Evolutionary conservation across 805 yeast genomes (phyloP).

Genomic region (Starmera caribaea): DNA sequence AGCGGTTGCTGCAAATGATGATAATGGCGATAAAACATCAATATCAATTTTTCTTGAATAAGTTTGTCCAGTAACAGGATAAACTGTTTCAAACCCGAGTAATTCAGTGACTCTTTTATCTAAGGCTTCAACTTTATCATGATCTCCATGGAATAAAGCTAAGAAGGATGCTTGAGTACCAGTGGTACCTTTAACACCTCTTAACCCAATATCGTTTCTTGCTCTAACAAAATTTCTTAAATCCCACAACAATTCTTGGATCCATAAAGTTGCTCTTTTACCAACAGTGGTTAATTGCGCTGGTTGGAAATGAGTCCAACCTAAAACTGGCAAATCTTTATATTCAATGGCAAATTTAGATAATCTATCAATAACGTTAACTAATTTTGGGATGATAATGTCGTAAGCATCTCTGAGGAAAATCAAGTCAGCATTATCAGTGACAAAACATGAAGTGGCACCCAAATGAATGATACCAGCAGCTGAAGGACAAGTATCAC

Average conservation of each 20-base stretch:
- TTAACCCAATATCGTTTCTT: constrained; percentile 88
- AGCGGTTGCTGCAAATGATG: constrained; percentile 91
- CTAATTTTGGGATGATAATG: constrained; percentile 85
- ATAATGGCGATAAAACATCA: constrained; percentile 84
- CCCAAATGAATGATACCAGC: constrained; percentile 98
- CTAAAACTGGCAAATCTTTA: constrained; percentile 93
- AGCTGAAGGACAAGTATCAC: constrained; percentile 87
- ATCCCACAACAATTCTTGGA: constrained; percentile 97
- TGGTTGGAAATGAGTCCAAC: constrained; percentile 99
- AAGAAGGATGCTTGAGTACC: constrained; percentile 98
- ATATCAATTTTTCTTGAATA: constrained; percentile 96
- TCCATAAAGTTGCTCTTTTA: constrained; percentile 95
- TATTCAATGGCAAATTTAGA: constrained; percentile 80
- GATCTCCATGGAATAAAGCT: constrained; percentile 92
- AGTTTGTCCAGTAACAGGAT: constrained; percentile 99
- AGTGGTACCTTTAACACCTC: constrained; percentile 99
- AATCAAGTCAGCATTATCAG: constrained; percentile 96
- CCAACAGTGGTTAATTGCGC: constrained; percentile 99
- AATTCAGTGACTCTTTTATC: constrained; percentile 90
- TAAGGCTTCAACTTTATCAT: constrained; percentile 87
- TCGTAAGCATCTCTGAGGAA: constrained; percentile 95
- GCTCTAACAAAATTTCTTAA: constrained; percentile 93
- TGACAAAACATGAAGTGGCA: constrained; percentile 95
- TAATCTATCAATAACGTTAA: constrained; percentile 88
- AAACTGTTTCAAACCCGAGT: constrained; percentile 87